Evolutionary conservation across 176 grass and related monocot species (phyloP), one percentile per base, ranked within the genome.

Genomic region (barley (Hordeum vulgare)): DNA sequence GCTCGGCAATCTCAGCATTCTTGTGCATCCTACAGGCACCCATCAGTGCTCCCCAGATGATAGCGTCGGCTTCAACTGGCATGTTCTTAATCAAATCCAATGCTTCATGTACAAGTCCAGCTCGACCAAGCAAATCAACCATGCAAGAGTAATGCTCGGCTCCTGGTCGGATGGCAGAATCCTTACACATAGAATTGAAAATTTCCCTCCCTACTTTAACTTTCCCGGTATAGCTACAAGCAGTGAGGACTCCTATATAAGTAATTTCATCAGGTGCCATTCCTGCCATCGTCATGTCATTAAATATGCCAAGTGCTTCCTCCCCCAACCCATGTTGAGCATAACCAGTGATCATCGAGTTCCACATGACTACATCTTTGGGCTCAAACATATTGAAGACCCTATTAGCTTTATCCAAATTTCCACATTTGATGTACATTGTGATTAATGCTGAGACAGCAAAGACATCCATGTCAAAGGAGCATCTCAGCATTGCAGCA

Each of bases 281-380:
- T 17, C 90, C 85, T 3, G 42, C 60, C 47, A 34, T 71, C 29
- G 47, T 85, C 93, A 88, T 92, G 66, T 90, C 85, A 88, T 88
- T 36, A 68, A 92, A 94, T 67, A 94, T 44, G 53, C 3, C 5
- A 9, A 94, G 88, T 83, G 93, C 93, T 88, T 94, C 79, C 75
- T 94, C 81, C 76, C 92, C 93, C 33, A 94, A 47, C 9, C 93
- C 93, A 39, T 92, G 93, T 40, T 94, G 93, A 20, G 93, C 90
- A 88, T 90, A 92, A 37, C 89, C 93, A 85, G 90, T 94, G 69
- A 94, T 94, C 93, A 94, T 92, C 3, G 85, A 92, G 18, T 94
- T 94, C 93, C 93, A 92, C 93, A 94, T 94, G 14, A 92, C 90
- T 29, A 88, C 85, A 54, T 94, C 93, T 86, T 94, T 94, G 31